Conservation (phyloP, 2,329 filamentous ascomycete species). For the Penicillium palitans region DNA sequence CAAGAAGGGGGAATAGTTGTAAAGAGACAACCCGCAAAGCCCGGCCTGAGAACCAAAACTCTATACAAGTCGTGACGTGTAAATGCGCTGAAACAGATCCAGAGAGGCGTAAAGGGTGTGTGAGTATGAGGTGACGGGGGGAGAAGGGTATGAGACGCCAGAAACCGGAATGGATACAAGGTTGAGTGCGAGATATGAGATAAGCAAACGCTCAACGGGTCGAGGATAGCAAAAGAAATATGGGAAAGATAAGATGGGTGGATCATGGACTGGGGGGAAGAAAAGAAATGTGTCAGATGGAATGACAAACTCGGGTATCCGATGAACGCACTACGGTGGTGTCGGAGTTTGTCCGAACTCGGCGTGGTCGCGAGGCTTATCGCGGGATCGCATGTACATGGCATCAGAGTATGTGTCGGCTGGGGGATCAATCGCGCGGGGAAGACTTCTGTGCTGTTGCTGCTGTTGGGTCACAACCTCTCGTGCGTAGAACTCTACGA, state of each 20-base stretch:
- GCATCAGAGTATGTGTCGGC: constrained; percentile 28
- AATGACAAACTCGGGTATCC: background rate
- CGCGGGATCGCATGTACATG: constrained; percentile 38
- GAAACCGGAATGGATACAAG: constrained; percentile 11
- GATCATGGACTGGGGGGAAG: background rate
- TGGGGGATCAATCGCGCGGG: constrained; percentile 20
- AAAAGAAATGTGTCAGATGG: background rate
- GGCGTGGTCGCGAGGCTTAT: constrained; percentile 26
- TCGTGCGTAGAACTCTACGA: constrained; percentile 94
- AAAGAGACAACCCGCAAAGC: constrained; percentile 16
- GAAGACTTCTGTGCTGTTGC: constrained; percentile 18
- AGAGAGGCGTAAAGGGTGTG: constrained; percentile 8
- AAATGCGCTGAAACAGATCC: constrained; percentile 20
- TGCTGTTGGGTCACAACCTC: constrained; percentile 71
- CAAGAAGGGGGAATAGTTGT: constrained; percentile 19
- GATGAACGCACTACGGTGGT: constrained; percentile 28
- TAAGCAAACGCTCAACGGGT: constrained; percentile 11
- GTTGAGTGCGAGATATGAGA: background rate
- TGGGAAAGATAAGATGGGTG: background rate
- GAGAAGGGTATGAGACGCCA: constrained; percentile 22
- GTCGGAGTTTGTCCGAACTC: constrained; percentile 38
- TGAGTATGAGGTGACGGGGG: background rate
- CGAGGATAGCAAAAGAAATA: background rate
- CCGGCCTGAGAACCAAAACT: constrained; percentile 20
- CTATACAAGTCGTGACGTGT: constrained; percentile 28